Evolutionary conservation across 2,329 filamentous ascomycete species (phyloP), one percentile per base, ranked within the genome.

Genomic region (Fragosphaeria purpurea): DNA sequence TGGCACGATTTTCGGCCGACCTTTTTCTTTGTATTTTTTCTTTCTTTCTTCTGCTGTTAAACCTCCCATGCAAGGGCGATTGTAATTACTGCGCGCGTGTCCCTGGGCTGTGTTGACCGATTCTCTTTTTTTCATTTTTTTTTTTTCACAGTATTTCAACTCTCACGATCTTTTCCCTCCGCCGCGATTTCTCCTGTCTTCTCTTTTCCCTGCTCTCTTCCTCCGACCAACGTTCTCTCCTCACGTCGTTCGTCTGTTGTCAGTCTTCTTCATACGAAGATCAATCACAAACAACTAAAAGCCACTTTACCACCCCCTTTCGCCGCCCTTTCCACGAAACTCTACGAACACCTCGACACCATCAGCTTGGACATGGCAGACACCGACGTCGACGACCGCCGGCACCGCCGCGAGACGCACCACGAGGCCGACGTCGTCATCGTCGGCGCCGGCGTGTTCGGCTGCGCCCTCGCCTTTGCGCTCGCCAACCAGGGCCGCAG

Each of bases 401-500:
- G 32, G 46, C 67, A 74, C 56, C 70, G 74, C 53, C 73, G 79
- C 57, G 64, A 71, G 46, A 65, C 70, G 51, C 71, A 79, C 63
- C 80, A 83, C 63, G 79, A 83, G 61, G 80, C 79, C 55, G 93
- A 98, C 61, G 82, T 95, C 38, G 86, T 97, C 41, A 85, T 98
- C 48, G 85, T 98, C 39, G 93, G 93, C 57, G 93, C 88, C 3
- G 93, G 93, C 50, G 77, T 97, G 52, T 80, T 95, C 56, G 93
- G 93, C 41, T 95, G 88, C 66, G 87, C 90, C 22, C 74, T 89
- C 30, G 91, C 93, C 13, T 86, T 83, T 56, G 82, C 91, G 30
- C 76, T 97, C 44, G 90, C 86, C 53, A 83, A 86, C 60, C 93
- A 97, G 70, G 90, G 89, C 49, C 82, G 93, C 56, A 94, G 86